Evolutionary conservation across 2,329 filamentous ascomycete genomes (phyloP), one percentile per base, ranked within the genome.

Genomic region (Malbranchea zuffiana): DNA sequence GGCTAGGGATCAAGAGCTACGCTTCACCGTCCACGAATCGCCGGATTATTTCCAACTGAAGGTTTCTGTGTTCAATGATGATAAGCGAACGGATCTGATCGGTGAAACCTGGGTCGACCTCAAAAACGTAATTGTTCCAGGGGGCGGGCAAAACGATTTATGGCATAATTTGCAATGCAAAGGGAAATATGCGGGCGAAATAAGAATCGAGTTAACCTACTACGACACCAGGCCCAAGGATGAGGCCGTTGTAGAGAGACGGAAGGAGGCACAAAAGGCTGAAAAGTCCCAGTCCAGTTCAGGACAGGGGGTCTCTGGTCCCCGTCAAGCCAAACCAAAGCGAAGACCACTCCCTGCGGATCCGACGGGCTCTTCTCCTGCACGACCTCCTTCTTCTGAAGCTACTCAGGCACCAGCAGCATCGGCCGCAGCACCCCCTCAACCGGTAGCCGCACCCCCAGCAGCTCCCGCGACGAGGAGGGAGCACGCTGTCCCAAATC

Each of bases 31-130:
- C 11, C 88, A 95, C 69, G 87, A 96, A 54, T 95, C 86, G 11
- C 80, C 86, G 12, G 90, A 98, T 62, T 98, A 98, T 67, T 86
- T 85, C 62, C 84, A 87, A 56, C 72, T 98, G 40, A 98, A 98
- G 58, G 72, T 96, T 11, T 95, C 88, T 2, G 75, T 96, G 4
- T 98, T 98, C 66, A 95, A 94, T 56, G 90, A 98, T 53, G 90
- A 98, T 63, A 96, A 95, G 67, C 92, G 82, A 66, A 96, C 88
- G 0, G 90, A 98, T 48, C 62, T 98, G 46, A 95, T 98, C 50
- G 90, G 90, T 47, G 90, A 98, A 61, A 78, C 83, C 5, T 95
- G 84, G 80, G 75, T 96, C 41, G 81, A 83, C 53, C 69, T 98
- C 42, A 77, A 78, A 48, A 72, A 76, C 48, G 82, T 98, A 50